phyloP scores from a whole-genome alignment of 164 flowering plant species.

The Houttuynia cordata region DNA sequence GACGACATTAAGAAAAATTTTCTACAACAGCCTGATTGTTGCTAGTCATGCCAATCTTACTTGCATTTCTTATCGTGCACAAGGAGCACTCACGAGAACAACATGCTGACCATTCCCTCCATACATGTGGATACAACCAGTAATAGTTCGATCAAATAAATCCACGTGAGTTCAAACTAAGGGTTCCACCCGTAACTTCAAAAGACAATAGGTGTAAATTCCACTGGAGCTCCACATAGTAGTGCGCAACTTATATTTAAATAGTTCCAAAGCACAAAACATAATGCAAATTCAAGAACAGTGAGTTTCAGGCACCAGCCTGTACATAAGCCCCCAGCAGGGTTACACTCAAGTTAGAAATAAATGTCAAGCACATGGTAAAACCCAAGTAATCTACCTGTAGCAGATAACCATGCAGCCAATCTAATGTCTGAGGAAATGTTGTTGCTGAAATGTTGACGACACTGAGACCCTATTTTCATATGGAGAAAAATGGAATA shows the following conservation, averaged over 20 bases:
- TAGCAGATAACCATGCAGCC: constrained; percentile 87
- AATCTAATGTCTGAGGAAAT: constrained; percentile 92
- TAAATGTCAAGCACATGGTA: too few species aligned
- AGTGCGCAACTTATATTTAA: too few species aligned
- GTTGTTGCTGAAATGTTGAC: constrained; percentile 87
- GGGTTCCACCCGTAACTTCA: neutral
- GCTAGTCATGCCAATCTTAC: neutral
- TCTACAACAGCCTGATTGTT: too few species aligned
- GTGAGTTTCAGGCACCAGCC: neutral
- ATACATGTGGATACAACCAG: neutral
- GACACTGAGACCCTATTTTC: constrained; percentile 72
- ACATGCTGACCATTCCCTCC: neutral
- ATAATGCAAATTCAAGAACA: neutral
- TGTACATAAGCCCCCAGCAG: neutral
- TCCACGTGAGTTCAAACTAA: neutral
- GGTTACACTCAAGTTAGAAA: neutral
- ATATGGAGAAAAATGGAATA: neutral
- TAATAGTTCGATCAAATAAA: too few species aligned
- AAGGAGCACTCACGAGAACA: neutral
- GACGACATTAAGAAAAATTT: neutral
- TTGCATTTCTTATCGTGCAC: neutral
- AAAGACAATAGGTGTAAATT: too few species aligned
- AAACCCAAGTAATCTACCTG: constrained; percentile 36
- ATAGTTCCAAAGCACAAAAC: too few species aligned
- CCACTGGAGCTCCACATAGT: too few species aligned